phyloP scores from a whole-genome alignment of 352 stramenopile species.

The Phytophthora hybrid region DNA sequence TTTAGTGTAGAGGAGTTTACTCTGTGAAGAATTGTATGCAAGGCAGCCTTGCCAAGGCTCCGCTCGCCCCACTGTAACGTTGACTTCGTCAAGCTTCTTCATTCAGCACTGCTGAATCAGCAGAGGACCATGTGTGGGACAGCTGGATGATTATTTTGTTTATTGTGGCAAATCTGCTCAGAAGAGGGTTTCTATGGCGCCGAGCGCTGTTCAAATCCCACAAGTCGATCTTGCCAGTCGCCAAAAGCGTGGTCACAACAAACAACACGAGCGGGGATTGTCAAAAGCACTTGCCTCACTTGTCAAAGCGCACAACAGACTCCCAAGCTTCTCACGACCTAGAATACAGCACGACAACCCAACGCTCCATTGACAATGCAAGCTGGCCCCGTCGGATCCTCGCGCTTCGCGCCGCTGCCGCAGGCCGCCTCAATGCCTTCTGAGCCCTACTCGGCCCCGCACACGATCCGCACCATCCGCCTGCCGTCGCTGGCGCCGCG shows the following conservation, averaged over 20 bases:
- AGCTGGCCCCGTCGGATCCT: slow-evolving; percentile 30
- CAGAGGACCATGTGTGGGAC: too few species aligned
- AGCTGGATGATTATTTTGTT: too few species aligned
- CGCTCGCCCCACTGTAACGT: too few species aligned
- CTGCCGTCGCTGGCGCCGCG: slow-evolving; percentile 46
- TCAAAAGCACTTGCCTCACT: slow-evolving; percentile 31
- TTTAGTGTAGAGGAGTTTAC: too few species aligned
- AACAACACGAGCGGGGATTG: slow-evolving; percentile 24
- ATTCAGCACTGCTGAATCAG: too few species aligned
- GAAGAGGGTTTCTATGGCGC: too few species aligned
- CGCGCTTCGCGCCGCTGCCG: slow-evolving; percentile 36
- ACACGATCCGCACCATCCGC: slow-evolving; percentile 40
- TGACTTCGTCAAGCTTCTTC: too few species aligned
- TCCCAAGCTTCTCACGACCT: too few species aligned
- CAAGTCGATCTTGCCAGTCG: slow-evolving; percentile 39
- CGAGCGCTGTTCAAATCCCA: slow-evolving; percentile 16
- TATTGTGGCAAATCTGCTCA: too few species aligned
- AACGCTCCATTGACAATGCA: slow-evolving; percentile 27
- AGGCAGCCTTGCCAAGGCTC: too few species aligned
- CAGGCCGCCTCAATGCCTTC: slow-evolving; percentile 34
- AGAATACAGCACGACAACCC: background rate
- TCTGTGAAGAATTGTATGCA: too few species aligned
- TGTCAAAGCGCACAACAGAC: too few species aligned
- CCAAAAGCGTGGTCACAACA: slow-evolving; percentile 6
- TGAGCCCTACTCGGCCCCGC: slow-evolving; percentile 28